Evolutionary conservation across 305 asterid genomes (phyloP).

Genomic region (Solanum hybrid): DNA sequence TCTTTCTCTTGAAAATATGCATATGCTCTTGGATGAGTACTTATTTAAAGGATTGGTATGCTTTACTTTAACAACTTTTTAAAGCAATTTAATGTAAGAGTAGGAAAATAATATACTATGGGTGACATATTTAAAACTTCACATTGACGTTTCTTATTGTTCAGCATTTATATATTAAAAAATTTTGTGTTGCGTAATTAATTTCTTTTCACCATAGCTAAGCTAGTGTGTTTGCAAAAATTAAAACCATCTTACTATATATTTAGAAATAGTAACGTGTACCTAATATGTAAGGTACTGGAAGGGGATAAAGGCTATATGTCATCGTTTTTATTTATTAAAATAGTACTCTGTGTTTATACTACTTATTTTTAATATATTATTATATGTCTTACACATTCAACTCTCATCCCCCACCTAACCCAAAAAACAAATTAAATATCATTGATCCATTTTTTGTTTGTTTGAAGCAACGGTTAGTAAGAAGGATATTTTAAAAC

Average conservation of each 20-base stretch:
- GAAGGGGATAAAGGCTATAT: not conserved
- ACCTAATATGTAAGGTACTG: not conserved
- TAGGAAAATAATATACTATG: not conserved
- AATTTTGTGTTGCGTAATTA: not conserved
- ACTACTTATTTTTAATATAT: no score
- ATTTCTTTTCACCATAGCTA: no score
- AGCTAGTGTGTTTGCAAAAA: not conserved
- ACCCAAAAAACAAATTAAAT: no score
- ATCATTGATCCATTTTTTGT: not conserved
- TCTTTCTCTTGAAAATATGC: not conserved
- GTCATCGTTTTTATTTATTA: no score
- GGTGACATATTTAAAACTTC: not conserved
- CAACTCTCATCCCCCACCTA: not conserved
- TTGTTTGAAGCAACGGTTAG: not conserved
- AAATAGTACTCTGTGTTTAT: no score
- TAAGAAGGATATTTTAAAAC: not conserved
- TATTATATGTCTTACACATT: not conserved
- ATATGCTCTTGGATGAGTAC: not conserved
- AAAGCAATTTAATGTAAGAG: not conserved
- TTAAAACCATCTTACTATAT: not conserved
- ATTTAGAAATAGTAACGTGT: no score
- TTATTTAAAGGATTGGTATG: not conserved
- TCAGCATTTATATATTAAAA: not conserved
- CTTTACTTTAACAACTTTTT: not conserved
- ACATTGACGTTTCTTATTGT: not conserved